phyloP scores from a whole-genome alignment of 75 land plant species.

The Selaginella tamariscina region DNA sequence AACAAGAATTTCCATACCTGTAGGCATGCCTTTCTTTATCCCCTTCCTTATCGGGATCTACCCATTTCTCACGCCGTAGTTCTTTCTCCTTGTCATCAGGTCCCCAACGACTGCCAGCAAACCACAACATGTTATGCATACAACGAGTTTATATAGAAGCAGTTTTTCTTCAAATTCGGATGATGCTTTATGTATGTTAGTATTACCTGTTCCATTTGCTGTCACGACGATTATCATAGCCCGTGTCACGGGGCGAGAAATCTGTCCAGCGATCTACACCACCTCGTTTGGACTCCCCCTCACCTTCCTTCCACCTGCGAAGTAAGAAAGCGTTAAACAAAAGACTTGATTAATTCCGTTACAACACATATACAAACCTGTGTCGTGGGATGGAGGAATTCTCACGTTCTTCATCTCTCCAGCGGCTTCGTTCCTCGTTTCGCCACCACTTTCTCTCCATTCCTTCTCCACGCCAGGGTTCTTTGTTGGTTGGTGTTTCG shows the following conservation, averaged over 20 bases:
- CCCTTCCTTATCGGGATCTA: slow-evolving; percentile 42
- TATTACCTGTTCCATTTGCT: slow-evolving; percentile 96
- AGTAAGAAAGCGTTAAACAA: no score
- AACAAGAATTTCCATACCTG: no score
- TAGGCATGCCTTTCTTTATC: slow-evolving; percentile 28
- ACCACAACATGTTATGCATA: no score
- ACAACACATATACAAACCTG: no score
- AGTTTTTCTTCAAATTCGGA: no score
- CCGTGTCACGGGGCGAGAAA: slow-evolving; percentile 40
- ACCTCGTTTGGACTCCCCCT: slow-evolving; percentile 48
- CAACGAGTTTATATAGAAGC: no score
- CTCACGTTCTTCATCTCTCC: slow-evolving; percentile 99
- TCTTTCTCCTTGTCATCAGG: slow-evolving; percentile 77
- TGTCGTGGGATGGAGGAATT: no score
- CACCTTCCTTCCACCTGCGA: slow-evolving; percentile 86
- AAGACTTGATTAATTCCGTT: no score
- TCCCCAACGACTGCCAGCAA: slow-evolving; percentile 96
- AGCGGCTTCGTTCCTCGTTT: slow-evolving; percentile 32
- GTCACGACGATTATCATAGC: slow-evolving; percentile 69
- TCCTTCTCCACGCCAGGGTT: slow-evolving; percentile 40
- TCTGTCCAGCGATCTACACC: slow-evolving; percentile 65
- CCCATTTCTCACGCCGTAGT: slow-evolving; percentile 47
- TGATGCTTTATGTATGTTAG: no score
- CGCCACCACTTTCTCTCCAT: slow-evolving; percentile 34
- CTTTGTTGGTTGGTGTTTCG: slow-evolving; percentile 32